These are phyloP conservation scores for Candida pseudoglaebosa DNA, from an alignment of 805 yeast species.

Conservation along the genomic window DNA sequence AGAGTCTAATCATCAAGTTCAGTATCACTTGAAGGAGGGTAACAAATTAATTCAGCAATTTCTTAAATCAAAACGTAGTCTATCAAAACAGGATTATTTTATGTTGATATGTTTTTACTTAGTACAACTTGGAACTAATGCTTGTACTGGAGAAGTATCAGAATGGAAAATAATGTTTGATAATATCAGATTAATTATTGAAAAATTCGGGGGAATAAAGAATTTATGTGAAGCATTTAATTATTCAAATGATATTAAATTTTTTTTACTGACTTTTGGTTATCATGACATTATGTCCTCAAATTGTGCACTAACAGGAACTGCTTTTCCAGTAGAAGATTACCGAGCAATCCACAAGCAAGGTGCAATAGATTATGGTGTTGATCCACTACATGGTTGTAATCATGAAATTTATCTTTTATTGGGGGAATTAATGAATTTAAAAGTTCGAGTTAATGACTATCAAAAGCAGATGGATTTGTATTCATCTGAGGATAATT, in stretches of 20 bases:
- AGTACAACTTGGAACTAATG: slow-evolving; percentile 9
- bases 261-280: slow-evolving; percentile 17
- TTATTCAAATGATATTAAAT: slow-evolving; percentile 18
- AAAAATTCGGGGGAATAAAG: slow-evolving; percentile 14
- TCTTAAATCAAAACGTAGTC: background rate
- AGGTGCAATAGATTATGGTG: slow-evolving; percentile 15
- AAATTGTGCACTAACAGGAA: slow-evolving; percentile 13
- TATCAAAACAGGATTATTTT: background rate
- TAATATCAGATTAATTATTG: slow-evolving; percentile 10
- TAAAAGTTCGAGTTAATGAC: slow-evolving; percentile 1
- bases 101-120: slow-evolving; percentile 1
- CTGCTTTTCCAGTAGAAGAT: slow-evolving; percentile 12
- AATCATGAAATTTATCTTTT: slow-evolving; percentile 16
- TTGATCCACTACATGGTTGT: slow-evolving; percentile 24
- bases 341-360: slow-evolving; percentile 10
- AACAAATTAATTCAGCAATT: background rate
- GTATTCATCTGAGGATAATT: background rate
- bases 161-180: slow-evolving; percentile 15
- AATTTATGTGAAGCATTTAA: slow-evolving; percentile 12
- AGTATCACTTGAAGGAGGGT: background rate
- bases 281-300: slow-evolving; percentile 19
- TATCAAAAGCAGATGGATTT: background rate
- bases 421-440: slow-evolving; percentile 13
- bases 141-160: slow-evolving; percentile 19
- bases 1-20: background rate